These are phyloP conservation scores for Xylaria telfairii DNA, from an alignment of 495 filamentous ascomycete genomes.

Conservation along the genomic window DNA sequence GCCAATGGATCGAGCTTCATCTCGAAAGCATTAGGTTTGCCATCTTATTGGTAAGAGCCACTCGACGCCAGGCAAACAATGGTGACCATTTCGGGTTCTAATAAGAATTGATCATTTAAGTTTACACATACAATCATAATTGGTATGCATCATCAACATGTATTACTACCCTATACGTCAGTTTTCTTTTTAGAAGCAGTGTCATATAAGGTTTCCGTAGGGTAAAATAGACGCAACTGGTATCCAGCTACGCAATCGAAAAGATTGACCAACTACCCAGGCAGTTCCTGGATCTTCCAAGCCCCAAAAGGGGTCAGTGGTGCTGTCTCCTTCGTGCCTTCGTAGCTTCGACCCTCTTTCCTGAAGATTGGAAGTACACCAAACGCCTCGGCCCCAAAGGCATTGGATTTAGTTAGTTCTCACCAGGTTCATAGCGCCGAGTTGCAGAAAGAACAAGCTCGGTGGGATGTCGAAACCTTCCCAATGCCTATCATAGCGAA, in stretches of 20 bases:
- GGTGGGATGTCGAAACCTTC: no score
- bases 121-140: not conserved
- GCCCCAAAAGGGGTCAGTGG: not conserved
- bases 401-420: no score
- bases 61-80: not conserved
- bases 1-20: not conserved
- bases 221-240: not conserved
- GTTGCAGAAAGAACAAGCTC: no score
- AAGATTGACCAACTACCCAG: not conserved
- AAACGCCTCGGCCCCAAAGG: no score
- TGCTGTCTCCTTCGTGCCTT: no score
- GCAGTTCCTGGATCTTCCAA: not conserved
- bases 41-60: not conserved
- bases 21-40: not conserved
- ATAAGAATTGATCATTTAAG: not conserved
- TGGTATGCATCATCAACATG: not conserved
- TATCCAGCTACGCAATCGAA: not conserved
- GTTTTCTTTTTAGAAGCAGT: not conserved
- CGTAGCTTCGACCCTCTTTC: no score
- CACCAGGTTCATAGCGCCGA: no score
- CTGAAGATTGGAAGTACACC: no score
- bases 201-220: not conserved
- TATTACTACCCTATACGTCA: not conserved
- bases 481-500: no score
- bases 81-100: not conserved